These are phyloP conservation scores for Oryza meridionalis DNA, from an alignment of 176 grass and related monocot genomes.

Conservation along the genomic window DNA sequence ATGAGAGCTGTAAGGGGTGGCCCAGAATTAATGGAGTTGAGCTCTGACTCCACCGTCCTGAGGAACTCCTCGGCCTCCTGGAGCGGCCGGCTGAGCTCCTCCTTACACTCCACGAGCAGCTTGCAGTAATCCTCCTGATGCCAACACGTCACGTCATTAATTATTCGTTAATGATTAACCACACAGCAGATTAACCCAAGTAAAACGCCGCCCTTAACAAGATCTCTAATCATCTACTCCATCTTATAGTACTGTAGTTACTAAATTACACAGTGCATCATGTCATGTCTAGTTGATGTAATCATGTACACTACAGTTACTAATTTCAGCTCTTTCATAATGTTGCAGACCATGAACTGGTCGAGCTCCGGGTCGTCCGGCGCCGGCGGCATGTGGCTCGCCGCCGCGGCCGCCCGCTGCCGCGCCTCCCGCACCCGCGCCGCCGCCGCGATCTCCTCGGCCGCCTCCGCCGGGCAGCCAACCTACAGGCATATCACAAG, in stretches of 20 bases:
- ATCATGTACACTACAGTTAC: neutral
- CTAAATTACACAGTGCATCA: neutral
- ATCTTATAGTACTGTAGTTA: neutral
- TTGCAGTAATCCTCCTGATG: constrained; percentile 52
- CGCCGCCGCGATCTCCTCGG: constrained; percentile 36
- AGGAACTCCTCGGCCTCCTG: constrained; percentile 56
- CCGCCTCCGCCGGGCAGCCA: constrained; percentile 30
- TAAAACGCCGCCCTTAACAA: neutral
- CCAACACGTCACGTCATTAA: neutral
- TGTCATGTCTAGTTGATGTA: neutral
- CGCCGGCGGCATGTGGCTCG: constrained; percentile 17
- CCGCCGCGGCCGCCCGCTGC: constrained; percentile 42
- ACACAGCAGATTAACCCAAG: neutral
- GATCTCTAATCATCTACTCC: neutral
- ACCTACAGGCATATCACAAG: constrained; percentile 14
- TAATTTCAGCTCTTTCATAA: too few relatives aligned
- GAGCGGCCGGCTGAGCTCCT: constrained; percentile 46
- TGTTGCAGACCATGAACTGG: constrained; percentile 53
- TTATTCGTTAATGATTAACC: neutral
- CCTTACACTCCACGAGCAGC: constrained; percentile 42
- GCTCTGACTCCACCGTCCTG: constrained; percentile 32
- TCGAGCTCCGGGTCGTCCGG: constrained; percentile 60
- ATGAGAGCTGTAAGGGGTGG: constrained; percentile 8
- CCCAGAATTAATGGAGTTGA: constrained; percentile 49
- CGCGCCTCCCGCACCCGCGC: constrained; percentile 31